phyloP scores from a whole-genome alignment of 169 alveolate genomes.

The Neospora caninum region DNA sequence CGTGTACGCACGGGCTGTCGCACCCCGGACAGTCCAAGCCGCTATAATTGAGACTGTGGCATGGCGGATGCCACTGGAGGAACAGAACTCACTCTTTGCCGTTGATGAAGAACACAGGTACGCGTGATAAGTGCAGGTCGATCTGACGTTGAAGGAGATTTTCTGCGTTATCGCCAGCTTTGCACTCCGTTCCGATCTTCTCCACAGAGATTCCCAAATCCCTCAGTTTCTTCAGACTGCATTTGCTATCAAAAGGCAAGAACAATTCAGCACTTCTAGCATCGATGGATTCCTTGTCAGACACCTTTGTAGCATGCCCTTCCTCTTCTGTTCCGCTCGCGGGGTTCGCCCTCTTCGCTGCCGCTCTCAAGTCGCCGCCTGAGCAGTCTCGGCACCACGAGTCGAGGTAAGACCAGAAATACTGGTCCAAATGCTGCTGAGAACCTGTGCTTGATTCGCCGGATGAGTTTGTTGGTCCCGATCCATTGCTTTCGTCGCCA shows the following conservation, averaged over 20 bases:
- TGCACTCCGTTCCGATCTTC: background rate
- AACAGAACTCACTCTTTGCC: background rate
- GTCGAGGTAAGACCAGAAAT: background rate
- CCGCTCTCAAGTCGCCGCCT: background rate
- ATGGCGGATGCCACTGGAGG: too few relatives aligned
- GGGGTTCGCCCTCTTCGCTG: background rate
- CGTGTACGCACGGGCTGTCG: too few relatives aligned
- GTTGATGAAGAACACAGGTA: background rate
- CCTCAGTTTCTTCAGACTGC: background rate
- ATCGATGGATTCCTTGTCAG: background rate
- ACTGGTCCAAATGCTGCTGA: background rate
- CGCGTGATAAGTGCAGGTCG: background rate
- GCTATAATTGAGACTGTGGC: too few relatives aligned
- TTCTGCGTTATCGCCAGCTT: background rate
- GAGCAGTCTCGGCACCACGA: conserved; percentile 3
- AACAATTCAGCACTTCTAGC: background rate
- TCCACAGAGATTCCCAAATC: background rate
- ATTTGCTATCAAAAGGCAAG: background rate
- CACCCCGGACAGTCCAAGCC: too few relatives aligned
- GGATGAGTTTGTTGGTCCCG: background rate
- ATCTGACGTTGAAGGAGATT: conserved; percentile 7
- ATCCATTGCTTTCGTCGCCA: background rate
- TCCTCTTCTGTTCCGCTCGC: background rate
- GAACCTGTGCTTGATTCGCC: background rate
- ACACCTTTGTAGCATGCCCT: background rate